phyloP scores from a whole-genome alignment of 441 rosid genomes.

The Populus hybrid region DNA sequence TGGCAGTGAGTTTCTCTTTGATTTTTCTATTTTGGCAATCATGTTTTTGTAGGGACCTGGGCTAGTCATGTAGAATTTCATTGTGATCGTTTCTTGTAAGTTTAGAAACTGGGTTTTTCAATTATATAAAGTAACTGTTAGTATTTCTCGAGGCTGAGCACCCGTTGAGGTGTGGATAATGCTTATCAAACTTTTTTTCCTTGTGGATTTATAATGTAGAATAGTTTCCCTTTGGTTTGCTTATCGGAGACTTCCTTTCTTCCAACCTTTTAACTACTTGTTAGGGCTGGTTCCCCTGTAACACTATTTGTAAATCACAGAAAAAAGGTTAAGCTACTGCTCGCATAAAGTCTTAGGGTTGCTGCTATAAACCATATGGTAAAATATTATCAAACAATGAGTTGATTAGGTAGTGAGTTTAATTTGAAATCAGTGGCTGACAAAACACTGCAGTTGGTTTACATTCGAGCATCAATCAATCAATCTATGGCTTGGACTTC shows the following conservation, averaged over 20 bases:
- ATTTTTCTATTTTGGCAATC: no score
- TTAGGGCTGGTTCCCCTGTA: background rate
- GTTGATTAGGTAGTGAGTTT: background rate
- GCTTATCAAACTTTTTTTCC: no score
- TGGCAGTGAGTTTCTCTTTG: no score
- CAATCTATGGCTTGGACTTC: background rate
- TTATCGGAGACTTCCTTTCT: background rate
- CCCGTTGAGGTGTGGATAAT: no score
- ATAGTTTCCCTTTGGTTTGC: background rate
- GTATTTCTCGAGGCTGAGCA: no score
- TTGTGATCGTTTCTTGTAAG: no score
- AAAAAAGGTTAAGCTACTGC: background rate
- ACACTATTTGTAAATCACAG: background rate
- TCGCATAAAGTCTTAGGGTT: background rate
- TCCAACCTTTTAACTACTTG: background rate
- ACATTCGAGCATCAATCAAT: background rate
- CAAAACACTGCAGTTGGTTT: background rate
- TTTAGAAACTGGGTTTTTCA: no score
- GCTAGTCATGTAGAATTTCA: no score
- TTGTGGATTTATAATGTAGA: no score
- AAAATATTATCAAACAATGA: background rate
- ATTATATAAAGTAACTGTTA: no score
- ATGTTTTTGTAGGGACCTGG: no score
- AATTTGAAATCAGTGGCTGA: background rate
- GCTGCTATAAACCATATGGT: background rate